Base-by-base conservation (phyloP, 1,284 basidiomycete species). In the Ceratobasidium sp. region DNA sequence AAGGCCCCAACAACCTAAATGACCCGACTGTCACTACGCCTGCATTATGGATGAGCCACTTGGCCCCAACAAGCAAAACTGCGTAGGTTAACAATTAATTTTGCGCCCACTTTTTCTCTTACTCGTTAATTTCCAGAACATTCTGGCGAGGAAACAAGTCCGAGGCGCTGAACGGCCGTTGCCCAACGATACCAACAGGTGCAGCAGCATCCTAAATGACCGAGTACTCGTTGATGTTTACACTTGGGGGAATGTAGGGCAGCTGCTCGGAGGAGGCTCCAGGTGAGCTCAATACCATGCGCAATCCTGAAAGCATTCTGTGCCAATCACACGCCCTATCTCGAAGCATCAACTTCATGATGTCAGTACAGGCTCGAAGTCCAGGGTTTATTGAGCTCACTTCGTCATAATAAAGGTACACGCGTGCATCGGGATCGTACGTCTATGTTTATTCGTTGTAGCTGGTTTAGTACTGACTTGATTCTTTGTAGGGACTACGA, bases 101-200 rank as follows among this genome's bases (percentile, higher is more conserved):
- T 64, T 67, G 7, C 27, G n/a, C 10, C 23, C 23, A 4, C 2
- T 50, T 59, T 35, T 67, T 3, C 65, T 65, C 18, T 5, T 12
- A 33, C n/a, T 18, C 8, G 18, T 8, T 6, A 30, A 30, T 66
- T 41, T 30, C 27, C 27, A 76, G 74, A 20, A 46, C 16, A 30
- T 67, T 67, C 38, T 76, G 74, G 74, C 23, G 60, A 57, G 74
- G 38, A 48, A 76, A 76, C 54, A 66, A 76, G 74, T 55, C 35
- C 1, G 30, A 14, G 27, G 74, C 62, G 4, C 38, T 76, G 38
- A 76, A 76, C 35, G 74, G 74, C 23, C 64, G 74, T 35, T 44
- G 60, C 41, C 74, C 64, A 33, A 67, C 48, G 3, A 35, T 76
- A 46, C 64, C 64, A n/a, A 67, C 50, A 27, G 73, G 73, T 66